phyloP scores from a whole-genome alignment of 768 basidiomycete species.

The Hygrophorus russula region DNA sequence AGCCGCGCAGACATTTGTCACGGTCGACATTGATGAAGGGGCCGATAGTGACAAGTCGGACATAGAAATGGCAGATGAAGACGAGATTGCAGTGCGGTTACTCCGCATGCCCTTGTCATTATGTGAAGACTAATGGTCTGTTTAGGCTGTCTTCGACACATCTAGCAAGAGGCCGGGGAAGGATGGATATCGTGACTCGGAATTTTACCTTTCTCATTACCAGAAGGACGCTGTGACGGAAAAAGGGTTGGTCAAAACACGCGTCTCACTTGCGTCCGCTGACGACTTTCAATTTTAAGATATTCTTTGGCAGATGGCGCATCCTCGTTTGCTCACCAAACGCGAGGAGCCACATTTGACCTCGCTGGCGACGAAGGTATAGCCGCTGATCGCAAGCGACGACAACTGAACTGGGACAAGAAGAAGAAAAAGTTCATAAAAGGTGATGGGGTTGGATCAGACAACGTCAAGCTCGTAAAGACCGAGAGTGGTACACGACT shows the following conservation, averaged over 20 bases:
- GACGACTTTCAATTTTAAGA: constrained; percentile 24
- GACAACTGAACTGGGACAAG: constrained; percentile 83
- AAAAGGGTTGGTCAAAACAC: constrained; percentile 60
- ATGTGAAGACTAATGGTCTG: constrained; percentile 2
- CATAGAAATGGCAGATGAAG: constrained; percentile 70
- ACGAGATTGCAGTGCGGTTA: constrained; percentile 54
- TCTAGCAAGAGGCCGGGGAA: constrained; percentile 35
- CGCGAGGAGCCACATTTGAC: constrained; percentile 70
- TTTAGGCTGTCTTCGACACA: constrained; percentile 57
- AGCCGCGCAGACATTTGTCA: constrained; percentile 20
- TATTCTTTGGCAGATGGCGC: constrained; percentile 87
- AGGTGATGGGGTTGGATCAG: constrained; percentile 75
- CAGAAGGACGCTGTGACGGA: constrained; percentile 82
- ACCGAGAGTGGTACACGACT: constrained; percentile 88
- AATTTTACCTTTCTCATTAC: constrained; percentile 88
- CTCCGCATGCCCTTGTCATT: constrained; percentile 4
- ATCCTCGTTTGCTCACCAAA: constrained; percentile 79
- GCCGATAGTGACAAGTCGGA: constrained; percentile 20
- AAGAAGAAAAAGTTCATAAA: constrained; percentile 92
- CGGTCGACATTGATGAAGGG: constrained; percentile 21
- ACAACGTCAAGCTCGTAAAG: constrained; percentile 88
- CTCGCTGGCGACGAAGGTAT: constrained; percentile 66
- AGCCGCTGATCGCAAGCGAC: constrained; percentile 41
- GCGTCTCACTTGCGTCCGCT: background rate
- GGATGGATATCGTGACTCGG: constrained; percentile 61